phyloP scores from a whole-genome alignment of 2,329 filamentous ascomycete genomes.

The Penicillium digitatum region DNA sequence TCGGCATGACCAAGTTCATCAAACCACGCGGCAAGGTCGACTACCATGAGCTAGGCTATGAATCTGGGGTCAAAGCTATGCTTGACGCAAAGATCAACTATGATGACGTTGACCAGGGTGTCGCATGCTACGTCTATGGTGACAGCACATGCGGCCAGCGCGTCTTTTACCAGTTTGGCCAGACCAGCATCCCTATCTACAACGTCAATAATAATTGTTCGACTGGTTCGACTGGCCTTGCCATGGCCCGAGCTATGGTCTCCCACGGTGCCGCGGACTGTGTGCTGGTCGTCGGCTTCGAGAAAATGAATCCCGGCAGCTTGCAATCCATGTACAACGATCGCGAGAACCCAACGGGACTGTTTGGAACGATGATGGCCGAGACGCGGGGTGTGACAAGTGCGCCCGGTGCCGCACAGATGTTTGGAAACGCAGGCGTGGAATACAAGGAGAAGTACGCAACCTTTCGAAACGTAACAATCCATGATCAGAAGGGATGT shows the following conservation, averaged over 20 bases:
- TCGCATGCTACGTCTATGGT: slow-evolving; percentile 98
- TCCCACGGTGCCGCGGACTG: slow-evolving; percentile 78
- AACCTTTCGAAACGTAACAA: background rate
- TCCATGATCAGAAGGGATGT: background rate
- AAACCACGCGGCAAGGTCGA: slow-evolving; percentile 91
- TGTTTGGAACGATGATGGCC: slow-evolving; percentile 72
- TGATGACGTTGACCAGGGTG: slow-evolving; percentile 89
- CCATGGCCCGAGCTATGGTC: slow-evolving; percentile 77
- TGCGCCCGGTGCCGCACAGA: slow-evolving; percentile 79
- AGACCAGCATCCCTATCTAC: slow-evolving; percentile 93
- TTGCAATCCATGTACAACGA: slow-evolving; percentile 82
- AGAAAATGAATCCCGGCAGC: slow-evolving; percentile 96
- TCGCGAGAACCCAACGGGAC: slow-evolving; percentile 72
- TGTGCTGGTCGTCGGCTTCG: slow-evolving; percentile 87
- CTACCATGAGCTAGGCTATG: slow-evolving; percentile 90
- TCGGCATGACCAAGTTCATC: slow-evolving; percentile 99
- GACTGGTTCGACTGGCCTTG: slow-evolving; percentile 86
- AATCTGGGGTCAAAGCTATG: slow-evolving; percentile 85
- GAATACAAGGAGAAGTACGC: slow-evolving; percentile 91
- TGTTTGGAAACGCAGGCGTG: slow-evolving; percentile 89
- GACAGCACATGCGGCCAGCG: slow-evolving; percentile 93
- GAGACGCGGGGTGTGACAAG: slow-evolving; percentile 76
- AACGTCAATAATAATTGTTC: slow-evolving; percentile 99
- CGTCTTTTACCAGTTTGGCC: slow-evolving; percentile 98
- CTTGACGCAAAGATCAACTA: slow-evolving; percentile 77